phyloP scores from a whole-genome alignment of 441 rosid species.

The Adansonia rubrostipa region DNA sequence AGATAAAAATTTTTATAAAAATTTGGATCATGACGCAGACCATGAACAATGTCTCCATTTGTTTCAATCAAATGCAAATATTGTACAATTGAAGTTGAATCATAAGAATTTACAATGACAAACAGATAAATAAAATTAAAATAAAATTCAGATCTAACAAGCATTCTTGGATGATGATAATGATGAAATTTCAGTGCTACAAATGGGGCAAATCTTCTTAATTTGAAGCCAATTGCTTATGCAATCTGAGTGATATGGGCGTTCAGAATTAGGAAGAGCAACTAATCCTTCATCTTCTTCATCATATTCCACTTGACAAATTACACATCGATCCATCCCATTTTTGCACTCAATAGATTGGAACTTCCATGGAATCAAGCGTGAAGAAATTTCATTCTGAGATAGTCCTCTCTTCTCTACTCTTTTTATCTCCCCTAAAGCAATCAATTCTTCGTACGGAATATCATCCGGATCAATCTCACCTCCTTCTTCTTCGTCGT shows the following conservation, averaged over 20 bases:
- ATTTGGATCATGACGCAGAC: too few species aligned
- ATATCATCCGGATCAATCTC: constrained; percentile 72
- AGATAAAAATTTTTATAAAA: too few species aligned
- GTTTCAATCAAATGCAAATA: background rate
- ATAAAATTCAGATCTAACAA: background rate
- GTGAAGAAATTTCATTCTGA: constrained; percentile 41
- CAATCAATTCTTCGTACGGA: constrained; percentile 72
- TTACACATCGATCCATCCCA: constrained; percentile 66
- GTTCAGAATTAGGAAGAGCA: constrained; percentile 55
- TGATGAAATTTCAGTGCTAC: constrained; percentile 57
- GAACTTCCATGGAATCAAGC: constrained; percentile 41
- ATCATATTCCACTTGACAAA: constrained; percentile 77
- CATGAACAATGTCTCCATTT: too few species aligned
- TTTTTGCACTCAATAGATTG: constrained; percentile 27
- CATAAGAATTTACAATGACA: constrained; percentile 5
- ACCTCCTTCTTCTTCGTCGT: constrained; percentile 50
- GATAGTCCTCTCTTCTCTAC: constrained; percentile 63
- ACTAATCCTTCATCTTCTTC: constrained; percentile 61
- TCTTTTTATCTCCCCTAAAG: constrained; percentile 73
- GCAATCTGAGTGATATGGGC: constrained; percentile 69
- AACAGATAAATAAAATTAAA: background rate
- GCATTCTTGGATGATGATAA: background rate
- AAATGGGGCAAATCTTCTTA: constrained; percentile 79
- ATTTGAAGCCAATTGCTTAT: constrained; percentile 71
- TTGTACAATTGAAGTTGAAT: background rate